phyloP scores from a whole-genome alignment of 495 filamentous ascomycete species.

The Viridothelium virens region DNA sequence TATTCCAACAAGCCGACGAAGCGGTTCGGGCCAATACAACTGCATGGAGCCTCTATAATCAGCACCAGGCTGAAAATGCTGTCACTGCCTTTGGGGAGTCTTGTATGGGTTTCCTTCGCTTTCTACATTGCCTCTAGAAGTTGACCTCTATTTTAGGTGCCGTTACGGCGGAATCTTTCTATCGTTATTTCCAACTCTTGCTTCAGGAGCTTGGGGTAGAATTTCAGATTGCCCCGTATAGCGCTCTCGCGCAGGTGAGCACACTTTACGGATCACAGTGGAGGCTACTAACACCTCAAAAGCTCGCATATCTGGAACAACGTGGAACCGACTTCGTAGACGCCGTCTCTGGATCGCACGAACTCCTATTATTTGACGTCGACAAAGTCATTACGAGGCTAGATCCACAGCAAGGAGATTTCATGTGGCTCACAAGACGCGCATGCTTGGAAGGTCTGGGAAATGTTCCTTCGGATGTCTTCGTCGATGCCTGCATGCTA shows the following conservation, averaged over 20 bases:
- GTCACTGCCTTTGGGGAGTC: constrained; percentile 75
- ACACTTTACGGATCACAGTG: neutral
- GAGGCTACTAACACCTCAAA: neutral
- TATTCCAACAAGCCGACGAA: constrained; percentile 32
- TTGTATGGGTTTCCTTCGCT: constrained; percentile 45
- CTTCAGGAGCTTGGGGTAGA: constrained; percentile 60
- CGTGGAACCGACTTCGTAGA: constrained; percentile 61
- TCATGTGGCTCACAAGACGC: constrained; percentile 65
- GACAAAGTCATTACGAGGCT: constrained; percentile 74
- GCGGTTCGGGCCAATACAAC: constrained; percentile 33
- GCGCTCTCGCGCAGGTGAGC: constrained; percentile 74
- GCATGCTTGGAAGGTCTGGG: constrained; percentile 60
- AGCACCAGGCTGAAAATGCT: constrained; percentile 66
- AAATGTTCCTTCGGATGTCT: constrained; percentile 60
- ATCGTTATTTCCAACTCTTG: constrained; percentile 53
- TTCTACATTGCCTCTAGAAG: neutral
- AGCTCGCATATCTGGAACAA: constrained; percentile 79
- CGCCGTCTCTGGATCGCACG: constrained; percentile 76
- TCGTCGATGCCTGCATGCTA: constrained; percentile 76
- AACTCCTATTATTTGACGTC: constrained; percentile 78
- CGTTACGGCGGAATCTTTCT: constrained; percentile 21
- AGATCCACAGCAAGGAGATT: constrained; percentile 57
- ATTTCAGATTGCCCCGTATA: constrained; percentile 84
- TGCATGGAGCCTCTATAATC: constrained; percentile 84
- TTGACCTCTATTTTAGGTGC: constrained; percentile 18